These are phyloP conservation scores for Parasarocladium wereldwijsianum DNA, from an alignment of 2,329 filamentous ascomycete species.

Conservation along the genomic window DNA sequence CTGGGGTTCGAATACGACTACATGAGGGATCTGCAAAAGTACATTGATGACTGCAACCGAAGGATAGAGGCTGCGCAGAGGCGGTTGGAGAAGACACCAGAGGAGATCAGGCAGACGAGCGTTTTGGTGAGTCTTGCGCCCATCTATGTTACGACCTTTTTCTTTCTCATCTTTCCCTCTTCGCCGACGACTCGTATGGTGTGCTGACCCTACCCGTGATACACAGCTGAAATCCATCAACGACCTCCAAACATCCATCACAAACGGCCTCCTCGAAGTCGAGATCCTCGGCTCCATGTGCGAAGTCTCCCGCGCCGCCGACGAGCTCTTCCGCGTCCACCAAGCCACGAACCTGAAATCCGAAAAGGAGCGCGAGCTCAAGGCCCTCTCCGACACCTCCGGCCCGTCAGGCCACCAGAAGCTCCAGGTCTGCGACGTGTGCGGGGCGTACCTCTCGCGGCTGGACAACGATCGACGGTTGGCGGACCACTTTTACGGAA, in stretches of 20 bases:
- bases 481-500: constrained; percentile 97
- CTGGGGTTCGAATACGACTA: constrained; percentile 96
- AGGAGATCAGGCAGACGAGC: constrained; percentile 94
- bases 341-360: constrained; percentile 68
- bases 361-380: constrained; percentile 76
- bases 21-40: constrained; percentile 86
- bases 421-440: constrained; percentile 95
- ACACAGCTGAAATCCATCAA: constrained; percentile 61
- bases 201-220: constrained; percentile 8
- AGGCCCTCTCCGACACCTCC: constrained; percentile 78
- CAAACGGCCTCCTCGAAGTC: constrained; percentile 72
- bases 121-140: constrained; percentile 51
- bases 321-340: constrained; percentile 77
- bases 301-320: constrained; percentile 66
- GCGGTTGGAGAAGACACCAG: constrained; percentile 87
- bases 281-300: constrained; percentile 71
- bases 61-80: constrained; percentile 84
- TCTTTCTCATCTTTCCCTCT: neutral
- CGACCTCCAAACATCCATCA: constrained; percentile 65
- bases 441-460: constrained; percentile 81
- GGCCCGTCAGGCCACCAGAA: constrained; percentile 95
- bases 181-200: neutral
- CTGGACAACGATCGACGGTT: constrained; percentile 88
- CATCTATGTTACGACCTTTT: neutral
- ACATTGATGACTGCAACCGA: constrained; percentile 92